Evolutionary conservation across 2,329 filamentous ascomycete genomes (phyloP), one percentile per base, ranked within the genome.

Genomic region (Grosmannia penicillata): DNA sequence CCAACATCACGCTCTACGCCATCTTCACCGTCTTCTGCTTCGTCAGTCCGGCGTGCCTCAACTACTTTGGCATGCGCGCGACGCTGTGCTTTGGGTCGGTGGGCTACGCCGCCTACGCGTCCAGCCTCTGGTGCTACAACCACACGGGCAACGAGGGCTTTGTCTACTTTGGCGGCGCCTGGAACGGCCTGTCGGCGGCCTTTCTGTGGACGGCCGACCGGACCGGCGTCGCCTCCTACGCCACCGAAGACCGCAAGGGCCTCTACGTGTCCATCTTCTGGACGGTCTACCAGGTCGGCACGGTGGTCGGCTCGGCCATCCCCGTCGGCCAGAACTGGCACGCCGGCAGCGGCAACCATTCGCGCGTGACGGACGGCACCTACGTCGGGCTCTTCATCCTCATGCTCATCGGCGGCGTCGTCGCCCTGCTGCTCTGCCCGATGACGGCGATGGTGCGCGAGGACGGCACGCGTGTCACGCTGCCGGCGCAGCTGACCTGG

Each of bases 1-100:
- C 41, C 18, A 58, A 55, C 41, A 59, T 55, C 15, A 62, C 63
- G 7, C 56, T 66, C 9, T 66, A 67, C 47, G 58, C 56, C n/a
- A 60, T 63, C 27, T 68, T 68, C 40, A 59, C 72, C 28, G 61
- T 71, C 36, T 65, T 75, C 24, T 78, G 74, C 44, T 70, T 82
- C 56, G 67, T 79, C 51, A 77, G 79, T 47, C 78, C 77, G 40
- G 85, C 78, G 39, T 68, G 83, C 51, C 75, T 77, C 57, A 85
- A 85, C 59, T 70, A 70, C 47, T 61, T 83, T 3, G 36, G 36
- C 18, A 8, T 38, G 10, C 17, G 18, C 7, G 9, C 14, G 17
- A 36, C 34, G 9, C 18, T 36, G 13, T 27, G n/a, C 82, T 35
- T 37, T 21, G 35, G 37, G 4, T 78, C 80, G 4, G 5, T 36